Base-by-base conservation (phyloP, 768 basidiomycete genomes). In the Asterophora lycoperdoides region DNA sequence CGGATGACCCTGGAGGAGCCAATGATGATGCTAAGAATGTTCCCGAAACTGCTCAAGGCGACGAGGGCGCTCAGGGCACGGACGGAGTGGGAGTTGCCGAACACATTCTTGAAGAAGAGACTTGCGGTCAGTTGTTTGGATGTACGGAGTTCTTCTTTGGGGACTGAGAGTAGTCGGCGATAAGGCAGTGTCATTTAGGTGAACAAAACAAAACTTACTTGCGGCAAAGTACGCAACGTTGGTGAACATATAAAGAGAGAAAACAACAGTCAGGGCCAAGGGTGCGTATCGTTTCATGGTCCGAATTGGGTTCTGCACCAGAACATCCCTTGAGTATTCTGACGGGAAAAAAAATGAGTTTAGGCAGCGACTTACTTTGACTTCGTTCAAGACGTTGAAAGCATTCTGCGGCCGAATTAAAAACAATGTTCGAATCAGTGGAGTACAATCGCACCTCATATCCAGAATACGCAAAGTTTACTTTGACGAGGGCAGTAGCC, bases 91-190 rank as follows among this genome's bases (percentile, higher is more conserved):
- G 59, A 63, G 43, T 60, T 65, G 0, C 77, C 76, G 45, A 78
- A 80, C 8, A 79, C 75, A 11, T 69, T 68, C 23, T 67, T 57
- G 61, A 80, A 79, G 63, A 79, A 81, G 14, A 75, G 60, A 20
- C 70, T 73, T 2, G 74, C 78, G 5, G 75, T 67, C 30, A 77
- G 68, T 44, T 74, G 68, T 19, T 71, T 71, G 0, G 75, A 74
- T 18, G 57, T 59, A 5, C 65, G 60, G 35, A 78, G 75, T 32
- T 71, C 58, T 33, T 70, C 74, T 44, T 69, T 67, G 2, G 77
- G 74, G 13, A 79, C 72, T 49, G 64, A 65, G 8, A 4, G 62
- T 56, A 36, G 23, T 1, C 38, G 19, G 11, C n/a, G 41, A 26
- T 50, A 2, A 54, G 10, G n/a, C 18, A 17, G 9, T 9, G 17